These are phyloP conservation scores for Stereum hirsutum DNA, from an alignment of 1,284 basidiomycete genomes.

Conservation along the genomic window DNA sequence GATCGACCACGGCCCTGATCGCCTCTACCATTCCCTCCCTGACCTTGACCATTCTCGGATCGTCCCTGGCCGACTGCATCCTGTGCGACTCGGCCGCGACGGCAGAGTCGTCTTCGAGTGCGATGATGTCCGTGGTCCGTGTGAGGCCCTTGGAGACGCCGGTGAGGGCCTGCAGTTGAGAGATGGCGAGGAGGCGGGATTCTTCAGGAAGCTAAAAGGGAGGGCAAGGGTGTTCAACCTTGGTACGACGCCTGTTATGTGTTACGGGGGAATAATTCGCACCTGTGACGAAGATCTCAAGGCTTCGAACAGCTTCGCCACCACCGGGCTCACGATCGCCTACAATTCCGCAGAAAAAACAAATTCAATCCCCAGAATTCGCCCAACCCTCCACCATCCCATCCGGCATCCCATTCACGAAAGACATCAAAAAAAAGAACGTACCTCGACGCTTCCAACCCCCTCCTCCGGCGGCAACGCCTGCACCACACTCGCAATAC, in stretches of 20 bases:
- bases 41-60: constrained; percentile 53
- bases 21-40: constrained; percentile 55
- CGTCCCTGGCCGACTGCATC: constrained; percentile 54
- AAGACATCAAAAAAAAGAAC: constrained; percentile 13
- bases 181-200: constrained; percentile 46
- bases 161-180: constrained; percentile 70
- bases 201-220: constrained; percentile 54
- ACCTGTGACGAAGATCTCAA: constrained; percentile 46
- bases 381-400: background rate
- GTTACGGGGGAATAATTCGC: constrained; percentile 12
- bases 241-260: too few relatives aligned
- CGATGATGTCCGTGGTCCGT: constrained; percentile 59
- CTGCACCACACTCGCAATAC: constrained; percentile 85
- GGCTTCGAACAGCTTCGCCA: constrained; percentile 58
- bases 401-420: background rate
- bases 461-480: constrained; percentile 71
- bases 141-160: constrained; percentile 83
- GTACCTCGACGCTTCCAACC: constrained; percentile 70
- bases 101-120: constrained; percentile 41
- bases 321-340: constrained; percentile 72
- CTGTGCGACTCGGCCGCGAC: constrained; percentile 39
- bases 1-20: constrained; percentile 51
- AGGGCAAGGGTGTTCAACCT: background rate
- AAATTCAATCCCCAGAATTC: background rate
- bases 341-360: constrained; percentile 17